A percentile compares a stretch with the other conserved stretches of the same genome.
Evolutionary conservation across 2,329 filamentous ascomycete species (phyloP).

Genomic region (Chrysosporium queenslandicum): DNA sequence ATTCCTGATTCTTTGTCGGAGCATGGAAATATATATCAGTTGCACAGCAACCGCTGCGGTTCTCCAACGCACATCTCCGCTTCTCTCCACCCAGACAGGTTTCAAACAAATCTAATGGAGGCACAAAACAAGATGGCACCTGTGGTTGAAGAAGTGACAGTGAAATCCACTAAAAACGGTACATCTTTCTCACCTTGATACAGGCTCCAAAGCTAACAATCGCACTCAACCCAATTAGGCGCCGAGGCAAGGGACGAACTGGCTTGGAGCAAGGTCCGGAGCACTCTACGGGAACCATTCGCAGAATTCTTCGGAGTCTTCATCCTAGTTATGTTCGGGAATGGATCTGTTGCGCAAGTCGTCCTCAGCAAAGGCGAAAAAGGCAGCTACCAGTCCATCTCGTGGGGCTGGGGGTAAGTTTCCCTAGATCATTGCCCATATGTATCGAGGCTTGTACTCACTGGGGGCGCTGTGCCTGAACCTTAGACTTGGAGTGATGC

Average conservation of each 20-base stretch:
- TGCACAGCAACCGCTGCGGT: background rate
- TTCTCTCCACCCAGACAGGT: background rate
- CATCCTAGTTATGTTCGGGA: conserved; percentile 58
- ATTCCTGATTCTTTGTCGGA: background rate
- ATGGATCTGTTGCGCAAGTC: conserved; percentile 62
- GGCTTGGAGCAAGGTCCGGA: conserved; percentile 47
- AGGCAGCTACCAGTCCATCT: conserved; percentile 44
- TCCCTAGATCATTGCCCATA: background rate
- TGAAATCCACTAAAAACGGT: background rate
- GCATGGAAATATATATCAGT: background rate
- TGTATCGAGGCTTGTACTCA: background rate
- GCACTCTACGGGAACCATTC: conserved; percentile 48
- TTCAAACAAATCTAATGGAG: background rate
- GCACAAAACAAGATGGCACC: background rate
- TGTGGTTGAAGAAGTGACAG: background rate
- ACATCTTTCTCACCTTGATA: background rate
- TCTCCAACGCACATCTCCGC: background rate
- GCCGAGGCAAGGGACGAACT: conserved; percentile 21
- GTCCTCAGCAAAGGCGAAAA: conserved; percentile 44
- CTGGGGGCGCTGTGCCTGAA: background rate
- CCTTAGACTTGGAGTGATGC: conserved; percentile 53
- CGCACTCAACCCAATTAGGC: background rate
- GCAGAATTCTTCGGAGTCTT: conserved; percentile 61
- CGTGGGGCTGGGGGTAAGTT: conserved; percentile 42
- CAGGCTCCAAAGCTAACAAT: background rate